Percentiles rank a stretch among this genome's conserved stretches.
phyloP scores from a whole-genome alignment of 2,329 filamentous ascomycete genomes.

The Mycosphaerella sp. region DNA sequence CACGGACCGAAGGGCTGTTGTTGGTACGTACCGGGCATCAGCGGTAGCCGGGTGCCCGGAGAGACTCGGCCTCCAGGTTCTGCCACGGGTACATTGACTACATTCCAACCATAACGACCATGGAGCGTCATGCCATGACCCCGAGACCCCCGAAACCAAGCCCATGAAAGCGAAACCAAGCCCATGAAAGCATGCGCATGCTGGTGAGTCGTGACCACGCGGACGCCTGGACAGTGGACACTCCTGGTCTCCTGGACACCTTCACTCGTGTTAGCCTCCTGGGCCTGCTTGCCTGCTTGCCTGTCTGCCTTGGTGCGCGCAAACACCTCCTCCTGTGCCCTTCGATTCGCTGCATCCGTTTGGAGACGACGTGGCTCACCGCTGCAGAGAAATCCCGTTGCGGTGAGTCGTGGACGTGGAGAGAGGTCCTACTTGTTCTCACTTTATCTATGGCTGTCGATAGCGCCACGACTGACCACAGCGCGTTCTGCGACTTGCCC shows the following conservation, averaged over 20 bases:
- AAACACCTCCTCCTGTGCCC: background rate
- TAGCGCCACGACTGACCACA: background rate
- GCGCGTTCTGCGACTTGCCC: background rate
- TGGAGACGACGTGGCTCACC: background rate
- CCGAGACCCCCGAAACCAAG: too few relatives aligned
- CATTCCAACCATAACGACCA: background rate
- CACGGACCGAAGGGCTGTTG: background rate
- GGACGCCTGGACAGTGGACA: background rate
- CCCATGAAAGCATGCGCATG: background rate
- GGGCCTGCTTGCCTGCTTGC: too few relatives aligned
- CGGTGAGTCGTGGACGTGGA: background rate
- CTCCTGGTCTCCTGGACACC: background rate
- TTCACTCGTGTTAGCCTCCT: conserved; percentile 8
- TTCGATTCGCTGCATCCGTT: conserved; percentile 3
- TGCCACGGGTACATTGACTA: background rate
- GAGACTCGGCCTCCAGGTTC: background rate
- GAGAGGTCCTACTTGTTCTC: background rate
- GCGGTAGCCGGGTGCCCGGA: background rate
- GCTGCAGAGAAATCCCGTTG: background rate
- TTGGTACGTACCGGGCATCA: background rate
- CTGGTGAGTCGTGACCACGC: background rate
- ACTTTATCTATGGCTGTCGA: background rate
- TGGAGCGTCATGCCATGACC: background rate
- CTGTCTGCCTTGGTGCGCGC: background rate
- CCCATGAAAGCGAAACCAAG: too few relatives aligned